Base-by-base conservation (phyloP, 805 yeast genomes). In the Jamesozyma gamospora region DNA sequence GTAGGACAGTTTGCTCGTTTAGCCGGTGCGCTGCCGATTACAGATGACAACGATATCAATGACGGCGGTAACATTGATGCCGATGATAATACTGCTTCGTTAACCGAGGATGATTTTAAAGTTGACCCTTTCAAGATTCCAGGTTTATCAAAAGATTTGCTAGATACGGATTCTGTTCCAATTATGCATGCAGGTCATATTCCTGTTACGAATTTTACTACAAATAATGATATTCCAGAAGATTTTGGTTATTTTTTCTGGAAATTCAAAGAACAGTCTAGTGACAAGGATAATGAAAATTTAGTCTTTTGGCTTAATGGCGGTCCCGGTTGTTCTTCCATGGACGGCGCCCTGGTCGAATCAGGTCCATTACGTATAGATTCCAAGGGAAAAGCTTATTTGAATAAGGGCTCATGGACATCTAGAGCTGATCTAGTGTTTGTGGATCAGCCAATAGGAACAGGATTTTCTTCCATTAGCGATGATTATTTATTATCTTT, bases 291-390 rank as follows among this genome's bases (percentile, higher is more conserved):
- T 30, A 64, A 69, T 47, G 12, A 12, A 15, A 70, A 69, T 45
- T 68, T 82, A 17, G 70, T 82, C 8, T 70, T 92, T 40, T 92
- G 98, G 97, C 69, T 92, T 17, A 92, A 92, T 58, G 98, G 98
- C 30, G 98, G 98, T 0, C 98, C 98, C 0, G 98, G 98, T 0
- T 92, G 98, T 59, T 87, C 96, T 2, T 87, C 96, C 0, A 77
- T 90, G 92, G 98, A 92, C 62, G 98, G 98, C 13, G 95, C 95
- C 0, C 57, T 92, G 47, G 75, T 88, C 75, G 98, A 92, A 59
- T 64, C 79, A 3, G 98, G 98, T 0, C 97, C 98, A 0, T 73
- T 86, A 33, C 68, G 95, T 39, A 71, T 86, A 15, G 63, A 66
- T 47, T 48, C 56, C 0, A 53, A 71, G 8, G 69, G 65, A 3